Base-by-base conservation (phyloP, 2,329 filamentous ascomycete genomes). In the Purpureocillium takamizusanense region DNA sequence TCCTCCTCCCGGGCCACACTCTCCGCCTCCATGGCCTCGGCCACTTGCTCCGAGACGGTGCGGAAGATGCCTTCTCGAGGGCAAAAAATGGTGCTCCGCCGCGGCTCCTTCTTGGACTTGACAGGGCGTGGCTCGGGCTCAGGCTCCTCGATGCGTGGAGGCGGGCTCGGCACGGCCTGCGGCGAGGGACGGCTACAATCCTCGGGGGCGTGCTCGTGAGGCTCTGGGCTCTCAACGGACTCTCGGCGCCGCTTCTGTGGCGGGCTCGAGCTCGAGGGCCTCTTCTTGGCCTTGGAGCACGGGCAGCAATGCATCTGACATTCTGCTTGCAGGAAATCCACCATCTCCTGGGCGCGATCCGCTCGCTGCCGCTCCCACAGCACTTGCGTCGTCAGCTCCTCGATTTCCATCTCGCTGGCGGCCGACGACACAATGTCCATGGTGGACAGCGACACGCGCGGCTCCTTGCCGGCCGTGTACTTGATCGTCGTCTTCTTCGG, bases 271-370 rank as follows among this genome's bases (percentile, higher is more conserved):
- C 42, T 47, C 21, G 39, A 39, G 34, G 44, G 42, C 17, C 37
- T 35, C 39, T 50, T 50, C 7, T 21, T 43, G 1, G 52, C 47
- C 40, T 65, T 72, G 42, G 65, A 72, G 53, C 79, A 82, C 2
- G 72, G 65, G 62, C 83, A 86, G 58, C 74, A 78, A 34, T 73
- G 70, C 46, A 88, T 72, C 36, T 77, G 70, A 55, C 82, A 87
- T 56, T 90, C 84, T 39, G 83, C 73, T 52, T 85, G 76, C 54
- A 89, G 67, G 57, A 86, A 89, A 25, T 88, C 81, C 35, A 87
- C 69, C 52, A 83, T 76, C 43, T 87, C 83, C 45, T 82, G 69
- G 0, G 83, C 81, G 7, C 81, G 74, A 44, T 83, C 72, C 9
- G 83, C 80, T 39, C 81, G 69, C 52, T 76, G 72, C 62, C 74